phyloP scores from a whole-genome alignment of 2,329 filamentous ascomycete genomes.

The Ophiostoma australiae region DNA sequence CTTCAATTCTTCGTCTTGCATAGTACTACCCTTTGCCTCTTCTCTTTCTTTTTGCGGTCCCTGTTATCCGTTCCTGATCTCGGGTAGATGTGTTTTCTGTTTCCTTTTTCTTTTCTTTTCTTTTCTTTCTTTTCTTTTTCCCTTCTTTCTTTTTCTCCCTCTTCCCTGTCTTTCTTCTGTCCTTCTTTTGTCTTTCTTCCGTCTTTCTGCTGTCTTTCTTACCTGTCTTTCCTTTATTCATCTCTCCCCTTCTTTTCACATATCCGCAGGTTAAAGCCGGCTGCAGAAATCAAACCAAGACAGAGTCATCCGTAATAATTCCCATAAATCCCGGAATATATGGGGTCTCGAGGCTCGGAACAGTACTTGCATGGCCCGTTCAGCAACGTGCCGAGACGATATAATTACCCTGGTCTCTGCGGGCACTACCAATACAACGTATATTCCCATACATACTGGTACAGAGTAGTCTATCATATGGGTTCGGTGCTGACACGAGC shows the following conservation, averaged over 20 bases:
- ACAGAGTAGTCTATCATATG: not conserved
- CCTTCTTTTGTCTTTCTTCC: not conserved
- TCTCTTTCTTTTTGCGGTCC: not conserved
- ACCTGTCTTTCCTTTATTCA: not conserved
- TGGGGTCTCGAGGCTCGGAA: not conserved
- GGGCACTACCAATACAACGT: not conserved
- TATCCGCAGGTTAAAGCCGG: not conserved
- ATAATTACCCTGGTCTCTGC: constrained; percentile 10
- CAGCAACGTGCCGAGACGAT: constrained; percentile 7
- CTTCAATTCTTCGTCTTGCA: not conserved
- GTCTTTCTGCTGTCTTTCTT: not conserved
- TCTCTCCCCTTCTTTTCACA: not conserved
- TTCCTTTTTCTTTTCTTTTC: not conserved
- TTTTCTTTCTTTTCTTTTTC: not conserved
- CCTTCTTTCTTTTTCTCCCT: not conserved
- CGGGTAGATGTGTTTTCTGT: not conserved
- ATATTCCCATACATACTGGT: not conserved
- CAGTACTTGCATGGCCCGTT: constrained; percentile 5
- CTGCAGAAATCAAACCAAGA: not conserved
- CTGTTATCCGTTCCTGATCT: not conserved
- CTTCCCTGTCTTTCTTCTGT: too few species aligned
- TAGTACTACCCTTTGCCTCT: not conserved
- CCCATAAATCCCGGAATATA: not conserved
- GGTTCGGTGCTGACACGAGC: not conserved
- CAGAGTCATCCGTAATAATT: not conserved